These are phyloP conservation scores for Choricystis sp. DNA, from an alignment of 139 green algal species.

Conservation along the genomic window DNA sequence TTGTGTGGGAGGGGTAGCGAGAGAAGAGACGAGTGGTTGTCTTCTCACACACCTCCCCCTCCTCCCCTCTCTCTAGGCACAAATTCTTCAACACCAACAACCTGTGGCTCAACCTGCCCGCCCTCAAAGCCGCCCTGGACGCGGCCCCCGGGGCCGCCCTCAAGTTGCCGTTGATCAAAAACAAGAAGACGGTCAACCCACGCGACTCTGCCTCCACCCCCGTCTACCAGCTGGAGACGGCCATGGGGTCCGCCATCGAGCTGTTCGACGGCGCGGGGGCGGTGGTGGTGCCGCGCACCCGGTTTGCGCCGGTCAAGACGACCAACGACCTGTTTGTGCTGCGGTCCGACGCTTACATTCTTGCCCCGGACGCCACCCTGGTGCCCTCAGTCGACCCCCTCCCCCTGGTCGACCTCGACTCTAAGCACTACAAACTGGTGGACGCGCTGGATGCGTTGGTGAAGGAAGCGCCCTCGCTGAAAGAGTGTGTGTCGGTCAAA, in stretches of 20 bases:
- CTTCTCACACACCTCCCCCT: background rate
- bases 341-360: slow-evolving; percentile 31
- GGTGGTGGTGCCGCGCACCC: slow-evolving; percentile 67
- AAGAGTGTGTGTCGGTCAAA: slow-evolving; percentile 32
- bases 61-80: slow-evolving; percentile 23
- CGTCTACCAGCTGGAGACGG: slow-evolving; percentile 85
- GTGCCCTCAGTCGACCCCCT: slow-evolving; percentile 21
- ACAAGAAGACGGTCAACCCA: slow-evolving; percentile 89
- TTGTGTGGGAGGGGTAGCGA: too few species aligned
- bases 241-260: slow-evolving; percentile 81
- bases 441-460: slow-evolving; percentile 58
- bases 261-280: slow-evolving; percentile 70
- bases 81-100: slow-evolving; percentile 96
- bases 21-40: too few species aligned
- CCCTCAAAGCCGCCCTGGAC: slow-evolving; percentile 35
- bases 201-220: slow-evolving; percentile 39
- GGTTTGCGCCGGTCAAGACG: slow-evolving; percentile 90
- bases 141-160: slow-evolving; percentile 35
- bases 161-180: slow-evolving; percentile 76
- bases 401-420: slow-evolving; percentile 41
- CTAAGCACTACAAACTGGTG: slow-evolving; percentile 47
- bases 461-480: slow-evolving; percentile 31
- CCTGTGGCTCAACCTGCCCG: slow-evolving; percentile 67
- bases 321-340: slow-evolving; percentile 78
- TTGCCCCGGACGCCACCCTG: slow-evolving; percentile 52